Evolutionary conservation across 306 rosid species (phyloP), one percentile per base, ranked within the genome.

Genomic region (Prunus mume): DNA sequence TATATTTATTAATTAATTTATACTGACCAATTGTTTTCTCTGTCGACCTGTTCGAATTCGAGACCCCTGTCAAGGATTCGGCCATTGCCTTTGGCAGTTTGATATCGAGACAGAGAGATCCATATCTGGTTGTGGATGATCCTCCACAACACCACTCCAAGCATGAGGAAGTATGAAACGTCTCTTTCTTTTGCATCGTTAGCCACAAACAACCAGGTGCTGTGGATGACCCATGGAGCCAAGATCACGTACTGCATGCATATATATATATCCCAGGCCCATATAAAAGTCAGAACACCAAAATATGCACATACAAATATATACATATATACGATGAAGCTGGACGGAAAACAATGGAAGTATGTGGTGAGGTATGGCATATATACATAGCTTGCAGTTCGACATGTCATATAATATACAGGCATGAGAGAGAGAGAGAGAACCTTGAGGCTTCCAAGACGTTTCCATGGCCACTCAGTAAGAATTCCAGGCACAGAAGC

Each of bases 101-200:
- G 71, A 18, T 86, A 71, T 19, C 93, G 93, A 67, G 96, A 86
- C 19, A 85, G 61, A 58, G 87, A 25, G 47, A 86, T 86, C 96
- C 96, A 90, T 17, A 88, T 6, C 81, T 90, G 96, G 61, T 83
- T 86, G 69, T 90, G 96, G 0, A 88, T 64, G 81, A 85, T 78
- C 22, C 96, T 88, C 78, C 78, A 38, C 70, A 90, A n/a, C 72
- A 88, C 9, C 6, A 56, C 49, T 41, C 91, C 9, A 9, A 56
- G 43, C 47, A 90, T 45, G 32, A 88, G 86, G 28, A 90, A 76
- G 56, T 85, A 54, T 11, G 69, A 62, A 0, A 86, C 45, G 54
- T 90, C 89, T 34, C 12, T 84, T 49, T 81, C 79, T 22, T 72
- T 38, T 52, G 64, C 57, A 9, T 82, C 82, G 1, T 69, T 85